Percentiles rank a stretch among this genome's conserved stretches.
phyloP scores from a whole-genome alignment of 805 yeast species.

The Saccharomyces kudriavzevii region DNA sequence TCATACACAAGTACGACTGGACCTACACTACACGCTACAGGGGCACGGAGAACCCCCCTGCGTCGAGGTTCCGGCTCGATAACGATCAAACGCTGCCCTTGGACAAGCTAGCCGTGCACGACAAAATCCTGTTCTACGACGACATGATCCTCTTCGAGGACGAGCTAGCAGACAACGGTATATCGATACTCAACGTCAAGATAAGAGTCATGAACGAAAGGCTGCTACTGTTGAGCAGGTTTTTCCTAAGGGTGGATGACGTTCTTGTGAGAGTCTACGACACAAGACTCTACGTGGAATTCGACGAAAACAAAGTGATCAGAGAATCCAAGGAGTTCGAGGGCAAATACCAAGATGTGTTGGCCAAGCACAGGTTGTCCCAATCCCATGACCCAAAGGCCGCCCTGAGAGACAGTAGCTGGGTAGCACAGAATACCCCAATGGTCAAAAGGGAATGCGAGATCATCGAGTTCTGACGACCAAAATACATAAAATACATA shows the following conservation, averaged over 20 bases:
- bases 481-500: not conserved
- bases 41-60: constrained; percentile 40
- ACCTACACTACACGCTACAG: constrained; percentile 76
- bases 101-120: constrained; percentile 59
- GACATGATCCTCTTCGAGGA: constrained; percentile 88
- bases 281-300: constrained; percentile 73
- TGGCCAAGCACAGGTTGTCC: constrained; percentile 35
- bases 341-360: constrained; percentile 41
- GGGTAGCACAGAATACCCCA: constrained; percentile 67
- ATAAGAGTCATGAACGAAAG: constrained; percentile 85
- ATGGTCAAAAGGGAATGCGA: constrained; percentile 34
- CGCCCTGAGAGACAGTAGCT: constrained; percentile 69
- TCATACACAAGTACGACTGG: constrained; percentile 90
- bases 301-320: constrained; percentile 45
- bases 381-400: constrained; percentile 63
- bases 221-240: constrained; percentile 61
- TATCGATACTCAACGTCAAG: constrained; percentile 66
- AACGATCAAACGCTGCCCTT: constrained; percentile 50
- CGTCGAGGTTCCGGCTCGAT: constrained; percentile 18
- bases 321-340: constrained; percentile 74
- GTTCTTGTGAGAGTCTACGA: constrained; percentile 80
- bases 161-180: constrained; percentile 94
- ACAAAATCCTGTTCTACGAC: constrained; percentile 83
- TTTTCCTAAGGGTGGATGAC: constrained; percentile 83
- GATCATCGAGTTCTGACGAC: constrained; percentile 14